These are phyloP conservation scores for Fusarium sp. DNA, from an alignment of 2,329 filamentous ascomycete species.

Conservation along the genomic window DNA sequence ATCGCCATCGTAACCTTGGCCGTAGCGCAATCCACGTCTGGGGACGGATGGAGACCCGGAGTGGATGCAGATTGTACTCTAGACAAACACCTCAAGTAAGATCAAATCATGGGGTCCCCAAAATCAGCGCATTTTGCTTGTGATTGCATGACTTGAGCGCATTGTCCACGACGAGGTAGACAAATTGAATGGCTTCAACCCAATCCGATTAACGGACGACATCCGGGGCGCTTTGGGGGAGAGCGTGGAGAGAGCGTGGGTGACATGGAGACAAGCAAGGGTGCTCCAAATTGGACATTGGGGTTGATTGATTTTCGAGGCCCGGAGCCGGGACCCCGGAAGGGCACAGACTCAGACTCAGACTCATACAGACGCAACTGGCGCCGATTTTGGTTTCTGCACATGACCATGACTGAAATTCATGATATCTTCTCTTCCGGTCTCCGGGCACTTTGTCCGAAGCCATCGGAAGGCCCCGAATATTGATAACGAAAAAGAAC, in stretches of 20 bases:
- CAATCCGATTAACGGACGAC: conserved; percentile 18
- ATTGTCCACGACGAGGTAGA: conserved; percentile 34
- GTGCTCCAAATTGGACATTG: conserved; percentile 30
- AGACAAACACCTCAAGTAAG: conserved; percentile 13
- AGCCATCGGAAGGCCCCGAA: conserved; percentile 22
- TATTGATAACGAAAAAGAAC: background rate
- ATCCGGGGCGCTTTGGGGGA: conserved; percentile 17
- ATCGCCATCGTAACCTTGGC: conserved; percentile 29
- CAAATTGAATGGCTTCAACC: conserved; percentile 31
- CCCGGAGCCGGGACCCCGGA: conserved; percentile 43
- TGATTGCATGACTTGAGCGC: conserved; percentile 43
- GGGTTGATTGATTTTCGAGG: conserved; percentile 20
- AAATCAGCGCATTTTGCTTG: conserved; percentile 43
- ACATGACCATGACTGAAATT: conserved; percentile 13
- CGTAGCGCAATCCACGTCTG: conserved; percentile 40
- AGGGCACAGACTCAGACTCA: conserved; percentile 12
- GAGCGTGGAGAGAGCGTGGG: conserved; percentile 32
- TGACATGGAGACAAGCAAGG: conserved; percentile 31
- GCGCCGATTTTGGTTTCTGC: conserved; percentile 4
- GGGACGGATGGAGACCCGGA: conserved; percentile 42
- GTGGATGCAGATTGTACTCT: conserved; percentile 18
- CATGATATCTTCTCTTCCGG: conserved; percentile 3
- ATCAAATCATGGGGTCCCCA: conserved; percentile 19
- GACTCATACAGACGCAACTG: background rate
- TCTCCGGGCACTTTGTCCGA: conserved; percentile 30